Evolutionary conservation across 768 basidiomycete genomes (phyloP).

Genomic region (Mycena crocata): DNA sequence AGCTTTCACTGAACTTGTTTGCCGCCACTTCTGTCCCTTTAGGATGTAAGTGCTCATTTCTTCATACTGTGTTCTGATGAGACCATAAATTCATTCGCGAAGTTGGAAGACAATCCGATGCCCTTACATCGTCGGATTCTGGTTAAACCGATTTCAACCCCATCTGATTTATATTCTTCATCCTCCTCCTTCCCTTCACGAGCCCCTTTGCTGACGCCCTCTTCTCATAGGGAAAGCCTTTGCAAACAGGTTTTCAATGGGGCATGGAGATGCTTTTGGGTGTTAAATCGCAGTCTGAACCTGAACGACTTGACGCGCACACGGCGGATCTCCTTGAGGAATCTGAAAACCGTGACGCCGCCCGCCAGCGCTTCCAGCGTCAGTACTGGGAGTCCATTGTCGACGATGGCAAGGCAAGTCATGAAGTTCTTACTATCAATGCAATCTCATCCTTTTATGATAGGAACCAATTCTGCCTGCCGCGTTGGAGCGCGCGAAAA

Average conservation of each 20-base stretch:
- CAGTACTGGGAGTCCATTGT: constrained; percentile 84
- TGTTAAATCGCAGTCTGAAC: constrained; percentile 47
- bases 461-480: constrained; percentile 74
- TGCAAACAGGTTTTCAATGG: constrained; percentile 83
- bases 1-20: constrained; percentile 32
- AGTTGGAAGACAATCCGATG: constrained; percentile 65
- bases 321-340: constrained; percentile 75
- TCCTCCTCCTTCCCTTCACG: constrained; percentile 13
- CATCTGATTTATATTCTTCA: constrained; percentile 64
- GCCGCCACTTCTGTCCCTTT: constrained; percentile 15
- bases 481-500: constrained; percentile 62
- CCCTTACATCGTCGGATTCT: constrained; percentile 71
- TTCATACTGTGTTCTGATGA: constrained; percentile 55
- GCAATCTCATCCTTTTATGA: neutral
- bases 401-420: constrained; percentile 71
- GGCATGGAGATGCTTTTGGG: constrained; percentile 88
- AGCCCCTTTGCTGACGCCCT: constrained; percentile 15
- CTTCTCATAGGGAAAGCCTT: constrained; percentile 64
- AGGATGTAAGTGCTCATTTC: constrained; percentile 53
- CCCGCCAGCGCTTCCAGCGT: constrained; percentile 74
- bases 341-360: constrained; percentile 63
- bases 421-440: constrained; percentile 17
- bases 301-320: constrained; percentile 51
- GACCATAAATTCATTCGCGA: constrained; percentile 76
- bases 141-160: constrained; percentile 79